These are phyloP conservation scores for Gossypium armourianum DNA, from an alignment of 441 rosid species.

Conservation along the genomic window DNA sequence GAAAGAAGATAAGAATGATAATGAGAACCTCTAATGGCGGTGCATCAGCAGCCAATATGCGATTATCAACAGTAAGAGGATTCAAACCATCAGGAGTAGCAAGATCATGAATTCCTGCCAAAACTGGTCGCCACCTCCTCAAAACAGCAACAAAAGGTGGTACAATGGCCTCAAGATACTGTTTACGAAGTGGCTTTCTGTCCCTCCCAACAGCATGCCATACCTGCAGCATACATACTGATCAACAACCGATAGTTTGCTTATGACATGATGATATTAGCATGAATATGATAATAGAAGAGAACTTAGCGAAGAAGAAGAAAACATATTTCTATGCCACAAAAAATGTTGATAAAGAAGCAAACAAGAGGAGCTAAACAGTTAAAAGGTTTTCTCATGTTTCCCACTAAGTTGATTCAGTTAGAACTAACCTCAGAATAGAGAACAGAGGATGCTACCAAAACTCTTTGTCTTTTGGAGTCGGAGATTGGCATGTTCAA, in stretches of 20 bases:
- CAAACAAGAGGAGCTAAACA: neutral
- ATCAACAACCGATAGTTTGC: neutral
- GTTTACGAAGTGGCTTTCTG: constrained; percentile 72
- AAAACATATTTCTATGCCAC: constrained; percentile 2
- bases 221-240: constrained; percentile 40
- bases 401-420: constrained; percentile 16
- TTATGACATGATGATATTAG: constrained; percentile 14
- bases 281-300: constrained; percentile 14
- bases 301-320: constrained; percentile 17
- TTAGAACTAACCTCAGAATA: constrained; percentile 84
- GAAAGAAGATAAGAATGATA: constrained; percentile 14
- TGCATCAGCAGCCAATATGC: constrained; percentile 85
- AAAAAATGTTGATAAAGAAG: neutral
- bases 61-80: constrained; percentile 88
- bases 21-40: constrained; percentile 73
- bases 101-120: constrained; percentile 97
- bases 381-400: neutral
- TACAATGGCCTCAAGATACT: constrained; percentile 80
- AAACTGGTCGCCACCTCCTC: constrained; percentile 94
- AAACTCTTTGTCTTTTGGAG: constrained; percentile 92
- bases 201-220: constrained; percentile 95
- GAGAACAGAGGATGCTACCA: constrained; percentile 92
- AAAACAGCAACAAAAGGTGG: constrained; percentile 94
- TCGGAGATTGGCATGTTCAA: constrained; percentile 93
- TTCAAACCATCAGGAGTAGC: constrained; percentile 91